Evolutionary conservation across 441 rosid genomes (phyloP).

Genomic region (Flueggea neowawraea): DNA sequence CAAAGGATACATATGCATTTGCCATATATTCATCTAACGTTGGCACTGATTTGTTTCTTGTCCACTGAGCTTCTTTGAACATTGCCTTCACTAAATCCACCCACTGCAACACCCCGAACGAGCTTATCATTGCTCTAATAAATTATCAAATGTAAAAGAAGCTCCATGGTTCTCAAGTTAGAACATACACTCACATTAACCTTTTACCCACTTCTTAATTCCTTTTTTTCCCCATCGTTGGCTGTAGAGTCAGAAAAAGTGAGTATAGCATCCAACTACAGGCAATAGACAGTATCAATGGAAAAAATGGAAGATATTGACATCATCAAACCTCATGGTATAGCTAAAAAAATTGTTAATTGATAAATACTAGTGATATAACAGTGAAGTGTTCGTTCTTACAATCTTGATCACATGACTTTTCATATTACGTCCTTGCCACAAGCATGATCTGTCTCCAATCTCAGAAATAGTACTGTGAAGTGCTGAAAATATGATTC

Average conservation of each 20-base stretch:
- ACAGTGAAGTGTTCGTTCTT: constrained; percentile 13
- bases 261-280: neutral
- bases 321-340: too few species aligned
- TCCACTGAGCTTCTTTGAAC: constrained; percentile 63
- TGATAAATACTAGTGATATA: neutral
- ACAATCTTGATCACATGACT: constrained; percentile 51
- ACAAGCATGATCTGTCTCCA: constrained; percentile 50
- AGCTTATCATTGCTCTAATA: neutral
- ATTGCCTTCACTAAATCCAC: constrained; percentile 63
- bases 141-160: neutral
- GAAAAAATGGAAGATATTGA: too few species aligned
- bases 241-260: neutral
- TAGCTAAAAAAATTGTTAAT: too few species aligned
- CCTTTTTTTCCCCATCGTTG: too few species aligned
- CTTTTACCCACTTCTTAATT: too few species aligned
- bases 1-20: constrained; percentile 59
- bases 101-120: neutral
- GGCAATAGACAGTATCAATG: too few species aligned
- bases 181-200: too few species aligned
- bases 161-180: too few species aligned
- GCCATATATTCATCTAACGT: constrained; percentile 64
- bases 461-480: constrained; percentile 64
- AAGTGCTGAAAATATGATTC: constrained; percentile 71
- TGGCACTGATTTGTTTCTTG: constrained; percentile 45
- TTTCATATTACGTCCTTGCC: constrained; percentile 62